Percentiles rank a stretch among this genome's conserved stretches.
Conservation (phyloP, 106 monocot species). For the Platanthera guangdongensis region DNA sequence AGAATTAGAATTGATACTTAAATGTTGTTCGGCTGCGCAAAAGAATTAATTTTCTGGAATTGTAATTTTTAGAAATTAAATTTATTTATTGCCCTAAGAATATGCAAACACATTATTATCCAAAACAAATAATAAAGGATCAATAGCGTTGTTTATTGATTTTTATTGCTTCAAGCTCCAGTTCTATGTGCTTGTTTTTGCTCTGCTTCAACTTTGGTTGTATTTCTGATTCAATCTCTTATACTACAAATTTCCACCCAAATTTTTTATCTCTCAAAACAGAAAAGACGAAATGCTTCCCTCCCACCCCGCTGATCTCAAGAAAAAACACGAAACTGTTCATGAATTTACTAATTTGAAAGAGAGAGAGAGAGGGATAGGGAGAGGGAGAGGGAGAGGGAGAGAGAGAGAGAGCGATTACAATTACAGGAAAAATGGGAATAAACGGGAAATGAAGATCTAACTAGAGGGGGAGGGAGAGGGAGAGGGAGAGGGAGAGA, state of each 20-base stretch:
- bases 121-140: not conserved
- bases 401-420: not conserved
- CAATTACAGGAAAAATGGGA: too few relatives aligned
- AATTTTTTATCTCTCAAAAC: not conserved
- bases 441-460: too few relatives aligned
- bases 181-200: not conserved
- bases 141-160: not conserved
- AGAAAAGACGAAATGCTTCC: not conserved
- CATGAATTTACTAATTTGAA: not conserved
- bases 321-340: not conserved
- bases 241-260: not conserved
- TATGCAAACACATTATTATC: too few relatives aligned
- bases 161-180: not conserved
- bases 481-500: too few relatives aligned
- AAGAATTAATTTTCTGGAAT: too few relatives aligned
- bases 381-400: not conserved
- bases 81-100: too few relatives aligned
- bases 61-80: too few relatives aligned
- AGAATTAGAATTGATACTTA: too few relatives aligned
- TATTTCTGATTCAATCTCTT: not conserved
- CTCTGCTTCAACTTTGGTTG: not conserved
- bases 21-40: too few relatives aligned
- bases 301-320: not conserved
- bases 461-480: too few relatives aligned
- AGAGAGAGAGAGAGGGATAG: not conserved